Conservation (phyloP, 129 eudicot genomes). For the Flaveria brownii region DNA sequence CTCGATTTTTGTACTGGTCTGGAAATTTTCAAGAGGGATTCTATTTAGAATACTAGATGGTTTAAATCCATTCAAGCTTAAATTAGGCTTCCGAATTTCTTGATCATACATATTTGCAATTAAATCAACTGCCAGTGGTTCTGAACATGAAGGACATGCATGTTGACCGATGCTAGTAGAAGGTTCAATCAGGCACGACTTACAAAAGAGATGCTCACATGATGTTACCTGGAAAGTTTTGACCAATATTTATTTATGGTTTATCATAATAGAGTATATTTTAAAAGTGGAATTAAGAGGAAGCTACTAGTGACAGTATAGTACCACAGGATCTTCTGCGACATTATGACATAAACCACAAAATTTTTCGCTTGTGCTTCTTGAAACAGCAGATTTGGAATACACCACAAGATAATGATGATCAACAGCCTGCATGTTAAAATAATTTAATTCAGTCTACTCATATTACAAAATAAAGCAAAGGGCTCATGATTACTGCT, state of each 20-base stretch:
- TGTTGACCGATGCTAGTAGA: slow-evolving; percentile 58
- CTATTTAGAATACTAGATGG: slow-evolving; percentile 74
- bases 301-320: slow-evolving; percentile 17
- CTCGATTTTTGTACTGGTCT: slow-evolving; percentile 90
- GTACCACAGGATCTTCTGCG: slow-evolving; percentile 76
- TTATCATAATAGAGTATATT: background rate
- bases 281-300: no score
- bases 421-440: slow-evolving; percentile 66
- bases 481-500: background rate
- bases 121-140: slow-evolving; percentile 83
- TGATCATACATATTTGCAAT: slow-evolving; percentile 39
- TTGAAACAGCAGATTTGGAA: slow-evolving; percentile 55
- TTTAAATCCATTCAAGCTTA: slow-evolving; percentile 62
- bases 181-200: slow-evolving; percentile 63
- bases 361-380: slow-evolving; percentile 29
- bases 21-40: slow-evolving; percentile 63
- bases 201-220: slow-evolving; percentile 73
- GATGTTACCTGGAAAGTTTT: slow-evolving; percentile 60
- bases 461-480: background rate
- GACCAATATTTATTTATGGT: background rate
- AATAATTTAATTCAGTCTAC: background rate
- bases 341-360: slow-evolving; percentile 78
- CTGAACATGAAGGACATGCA: slow-evolving; percentile 74
- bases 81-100: slow-evolving; percentile 41
- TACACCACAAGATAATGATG: slow-evolving; percentile 91